Conservation (phyloP, 345 rosid species). For the Clarkia xantiana region DNA sequence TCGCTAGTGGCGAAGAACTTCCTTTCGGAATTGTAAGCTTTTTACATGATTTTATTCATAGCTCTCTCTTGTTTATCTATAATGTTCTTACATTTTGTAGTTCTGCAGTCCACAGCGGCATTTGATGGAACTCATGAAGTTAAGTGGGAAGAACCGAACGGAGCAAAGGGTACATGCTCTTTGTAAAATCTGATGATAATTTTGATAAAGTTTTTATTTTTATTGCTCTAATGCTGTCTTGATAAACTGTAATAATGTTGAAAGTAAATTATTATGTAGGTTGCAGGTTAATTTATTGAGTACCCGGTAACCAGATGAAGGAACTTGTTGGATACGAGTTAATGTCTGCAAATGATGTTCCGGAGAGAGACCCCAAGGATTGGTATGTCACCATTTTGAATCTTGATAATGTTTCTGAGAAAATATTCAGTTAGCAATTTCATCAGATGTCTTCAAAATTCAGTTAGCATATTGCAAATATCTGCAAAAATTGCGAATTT, state of each 20-base stretch:
- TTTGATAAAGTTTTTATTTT: neutral
- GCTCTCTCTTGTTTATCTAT: neutral
- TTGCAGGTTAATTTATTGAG: slow-evolving; percentile 55
- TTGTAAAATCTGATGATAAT: too few species aligned
- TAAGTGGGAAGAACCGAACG: slow-evolving; percentile 97
- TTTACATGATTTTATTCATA: slow-evolving; percentile 6
- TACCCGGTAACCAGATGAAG: slow-evolving; percentile 25
- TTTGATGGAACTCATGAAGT: slow-evolving; percentile 70
- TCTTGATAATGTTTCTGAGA: neutral
- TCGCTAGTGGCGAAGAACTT: slow-evolving; percentile 86
- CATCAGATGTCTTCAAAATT: too few species aligned
- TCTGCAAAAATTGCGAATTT: too few species aligned
- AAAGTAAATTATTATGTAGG: slow-evolving; percentile 27
- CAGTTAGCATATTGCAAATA: too few species aligned
- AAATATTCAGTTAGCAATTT: too few species aligned
- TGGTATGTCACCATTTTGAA: slow-evolving; percentile 36
- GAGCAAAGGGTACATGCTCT: slow-evolving; percentile 52
- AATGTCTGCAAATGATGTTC: slow-evolving; percentile 87
- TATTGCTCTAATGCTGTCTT: neutral
- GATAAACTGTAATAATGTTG: too few species aligned
- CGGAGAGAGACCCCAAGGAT: slow-evolving; percentile 83
- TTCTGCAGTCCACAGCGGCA: slow-evolving; percentile 66
- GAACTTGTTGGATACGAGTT: slow-evolving; percentile 64
- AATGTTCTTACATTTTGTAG: slow-evolving; percentile 6
- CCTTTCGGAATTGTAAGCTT: slow-evolving; percentile 79